Base-by-base conservation (phyloP, 2,329 filamentous ascomycete species). In the Calonectria hawksworthii region DNA sequence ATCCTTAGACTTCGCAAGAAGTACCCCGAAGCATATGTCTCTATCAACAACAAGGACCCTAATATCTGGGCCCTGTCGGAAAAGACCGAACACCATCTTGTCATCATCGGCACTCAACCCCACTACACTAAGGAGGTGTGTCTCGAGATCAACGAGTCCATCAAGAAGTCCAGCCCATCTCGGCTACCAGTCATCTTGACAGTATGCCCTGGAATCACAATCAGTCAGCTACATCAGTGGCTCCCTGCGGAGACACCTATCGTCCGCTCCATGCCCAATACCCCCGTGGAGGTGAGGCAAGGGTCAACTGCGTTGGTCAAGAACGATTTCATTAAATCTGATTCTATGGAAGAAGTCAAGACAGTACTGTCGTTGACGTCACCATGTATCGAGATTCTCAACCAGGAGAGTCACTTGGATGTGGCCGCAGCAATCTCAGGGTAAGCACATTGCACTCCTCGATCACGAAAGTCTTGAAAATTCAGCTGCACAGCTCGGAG, bases 51-150 rank as follows among this genome's bases (percentile, higher is more conserved):
- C 38, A 16, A 65, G 23, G 61, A 65, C 30, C 30, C 61, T 18
- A 44, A 65, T 1, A 50, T 65, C 21, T 65, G 61, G 61, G 18
- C 61, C 28, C 30, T 50, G 21, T 30, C 61, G 10, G 38, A 65
- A 26, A 65, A 23, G 26, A 50, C 30, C 38, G 28, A 30, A 13
- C 38, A 44, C 28, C 61, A 65, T 34, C 28, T 65, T 0, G 38
- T 65, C 18, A 50, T 65, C 11, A 65, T 65, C 44, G 61, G 38
- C 10, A 65, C 61, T 30, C 61, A 65, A 23, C 61, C 61, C n/a
- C 61, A 65, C 26, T 65, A 65, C 28, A 65, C 61, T n/a, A 50
- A 44, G 23, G 61, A 65, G 14, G 61, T 65, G 41, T 65, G 61
- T n/a, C 18, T n/a, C 5, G 61, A 65, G 61, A 65, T 65, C 18